phyloP scores from a whole-genome alignment of 2,329 filamentous ascomycete genomes.

The Thielaviopsis populi region DNA sequence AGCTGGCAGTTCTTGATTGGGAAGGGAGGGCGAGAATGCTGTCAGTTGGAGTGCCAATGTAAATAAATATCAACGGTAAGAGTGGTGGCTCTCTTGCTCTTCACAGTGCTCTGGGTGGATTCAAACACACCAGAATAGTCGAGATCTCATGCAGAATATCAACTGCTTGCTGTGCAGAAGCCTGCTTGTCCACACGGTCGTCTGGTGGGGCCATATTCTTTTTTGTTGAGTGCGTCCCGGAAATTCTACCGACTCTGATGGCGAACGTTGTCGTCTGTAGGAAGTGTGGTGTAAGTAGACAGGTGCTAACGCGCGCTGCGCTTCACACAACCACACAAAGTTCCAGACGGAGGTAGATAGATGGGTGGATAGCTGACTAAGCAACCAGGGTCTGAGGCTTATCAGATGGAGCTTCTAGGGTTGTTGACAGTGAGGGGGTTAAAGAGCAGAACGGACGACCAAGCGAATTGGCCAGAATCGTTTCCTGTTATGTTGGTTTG shows the following conservation, averaged over 20 bases:
- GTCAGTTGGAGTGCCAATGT: background rate
- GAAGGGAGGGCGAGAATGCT: background rate
- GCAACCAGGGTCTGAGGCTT: background rate
- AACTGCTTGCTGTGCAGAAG: slow-evolving; percentile 66
- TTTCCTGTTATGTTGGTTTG: background rate
- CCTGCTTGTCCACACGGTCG: slow-evolving; percentile 50
- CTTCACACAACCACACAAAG: background rate
- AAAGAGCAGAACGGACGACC: background rate
- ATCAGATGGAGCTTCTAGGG: background rate
- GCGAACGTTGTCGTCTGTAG: too few species aligned
- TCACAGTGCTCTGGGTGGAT: background rate
- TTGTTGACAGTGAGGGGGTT: background rate
- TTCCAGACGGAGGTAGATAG: background rate
- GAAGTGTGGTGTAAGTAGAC: background rate
- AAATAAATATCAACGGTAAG: background rate
- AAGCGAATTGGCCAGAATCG: background rate
- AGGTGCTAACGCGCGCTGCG: background rate
- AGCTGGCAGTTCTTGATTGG: slow-evolving; percentile 69
- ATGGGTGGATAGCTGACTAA: background rate
- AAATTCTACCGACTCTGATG: background rate
- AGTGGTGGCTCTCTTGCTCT: too few species aligned
- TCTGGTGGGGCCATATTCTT: slow-evolving; percentile 27
- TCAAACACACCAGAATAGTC: slow-evolving; percentile 59
- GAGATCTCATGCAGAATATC: slow-evolving; percentile 76
- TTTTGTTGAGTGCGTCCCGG: background rate